Evolutionary conservation across 495 filamentous ascomycete species (phyloP).

Genomic region (Xylaria palmicola): DNA sequence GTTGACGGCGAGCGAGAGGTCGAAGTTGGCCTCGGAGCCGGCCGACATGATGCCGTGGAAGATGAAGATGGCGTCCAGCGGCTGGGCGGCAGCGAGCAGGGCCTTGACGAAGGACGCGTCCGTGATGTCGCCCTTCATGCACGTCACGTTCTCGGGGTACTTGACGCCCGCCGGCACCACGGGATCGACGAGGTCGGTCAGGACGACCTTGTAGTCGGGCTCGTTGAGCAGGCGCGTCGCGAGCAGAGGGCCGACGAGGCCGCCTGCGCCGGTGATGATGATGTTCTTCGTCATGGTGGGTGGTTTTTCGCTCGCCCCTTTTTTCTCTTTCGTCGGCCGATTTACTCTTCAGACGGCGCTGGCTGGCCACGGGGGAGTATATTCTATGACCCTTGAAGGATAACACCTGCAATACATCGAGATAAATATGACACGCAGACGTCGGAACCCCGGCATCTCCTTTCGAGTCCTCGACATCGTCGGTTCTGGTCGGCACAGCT

Average conservation of each 20-base stretch:
- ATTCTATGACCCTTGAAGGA: too few relatives aligned
- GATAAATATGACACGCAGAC: background rate
- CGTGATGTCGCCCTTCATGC: conserved; percentile 63
- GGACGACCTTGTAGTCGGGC: conserved; percentile 54
- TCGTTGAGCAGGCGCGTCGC: conserved; percentile 61
- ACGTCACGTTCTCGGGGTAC: conserved; percentile 53
- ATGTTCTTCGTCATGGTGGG: conserved; percentile 50
- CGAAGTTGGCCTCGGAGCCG: conserved; percentile 71
- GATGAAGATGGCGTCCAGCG: conserved; percentile 65
- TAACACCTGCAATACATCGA: too few relatives aligned
- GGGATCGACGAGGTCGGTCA: conserved; percentile 65
- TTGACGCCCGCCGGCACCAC: conserved; percentile 50
- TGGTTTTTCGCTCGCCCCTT: background rate
- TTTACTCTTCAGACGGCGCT: too few relatives aligned
- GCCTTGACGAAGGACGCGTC: conserved; percentile 44
- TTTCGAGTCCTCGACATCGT: background rate
- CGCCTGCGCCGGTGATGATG: conserved; percentile 71
- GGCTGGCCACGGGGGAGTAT: background rate
- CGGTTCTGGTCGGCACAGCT: background rate
- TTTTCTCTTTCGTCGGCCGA: background rate
- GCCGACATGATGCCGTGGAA: conserved; percentile 88
- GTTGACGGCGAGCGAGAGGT: conserved; percentile 71
- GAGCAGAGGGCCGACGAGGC: conserved; percentile 69
- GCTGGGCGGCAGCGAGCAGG: conserved; percentile 47
- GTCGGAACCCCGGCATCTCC: background rate